Evolutionary conservation across 306 rosid genomes (phyloP).

Genomic region (Pterocarpus macrocarpus): DNA sequence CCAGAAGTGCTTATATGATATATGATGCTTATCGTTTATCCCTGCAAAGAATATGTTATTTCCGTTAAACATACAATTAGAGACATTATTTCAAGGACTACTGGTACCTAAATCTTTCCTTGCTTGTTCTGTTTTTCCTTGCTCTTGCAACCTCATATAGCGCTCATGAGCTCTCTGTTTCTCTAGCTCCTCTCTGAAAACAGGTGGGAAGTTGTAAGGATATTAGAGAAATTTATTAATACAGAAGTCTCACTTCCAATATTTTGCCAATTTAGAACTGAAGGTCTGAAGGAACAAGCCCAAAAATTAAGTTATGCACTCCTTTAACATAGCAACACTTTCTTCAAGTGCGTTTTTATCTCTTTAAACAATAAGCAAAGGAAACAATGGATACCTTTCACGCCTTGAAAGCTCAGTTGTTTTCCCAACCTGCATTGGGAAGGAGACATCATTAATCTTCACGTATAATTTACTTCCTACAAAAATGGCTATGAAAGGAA

Average conservation of each 20-base stretch:
- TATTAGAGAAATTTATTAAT: constrained; percentile 5
- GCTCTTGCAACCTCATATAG: constrained; percentile 90
- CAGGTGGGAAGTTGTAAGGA: not conserved
- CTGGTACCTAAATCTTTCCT: constrained; percentile 86
- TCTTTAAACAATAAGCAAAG: constrained; percentile 14
- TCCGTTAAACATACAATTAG: not conserved
- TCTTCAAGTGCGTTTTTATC: not conserved
- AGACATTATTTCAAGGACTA: constrained; percentile 37
- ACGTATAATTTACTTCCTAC: constrained; percentile 7
- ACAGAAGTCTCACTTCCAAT: constrained; percentile 31
- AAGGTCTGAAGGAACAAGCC: not conserved
- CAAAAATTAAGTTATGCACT: not conserved
- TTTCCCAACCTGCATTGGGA: constrained; percentile 64
- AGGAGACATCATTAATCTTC: constrained; percentile 33
- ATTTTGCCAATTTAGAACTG: not conserved
- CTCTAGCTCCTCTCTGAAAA: constrained; percentile 84
- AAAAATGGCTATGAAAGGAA: constrained; percentile 13
- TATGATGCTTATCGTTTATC: constrained; percentile 1
- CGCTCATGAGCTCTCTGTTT: constrained; percentile 89
- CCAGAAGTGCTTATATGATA: not conserved
- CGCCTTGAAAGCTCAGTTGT: constrained; percentile 93
- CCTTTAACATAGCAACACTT: not conserved
- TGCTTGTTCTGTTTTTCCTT: constrained; percentile 93
- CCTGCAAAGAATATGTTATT: not conserved
- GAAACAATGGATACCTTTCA: constrained; percentile 69